Conservation (phyloP, 2,329 filamentous ascomycete species). For the Cadophora sp. region DNA sequence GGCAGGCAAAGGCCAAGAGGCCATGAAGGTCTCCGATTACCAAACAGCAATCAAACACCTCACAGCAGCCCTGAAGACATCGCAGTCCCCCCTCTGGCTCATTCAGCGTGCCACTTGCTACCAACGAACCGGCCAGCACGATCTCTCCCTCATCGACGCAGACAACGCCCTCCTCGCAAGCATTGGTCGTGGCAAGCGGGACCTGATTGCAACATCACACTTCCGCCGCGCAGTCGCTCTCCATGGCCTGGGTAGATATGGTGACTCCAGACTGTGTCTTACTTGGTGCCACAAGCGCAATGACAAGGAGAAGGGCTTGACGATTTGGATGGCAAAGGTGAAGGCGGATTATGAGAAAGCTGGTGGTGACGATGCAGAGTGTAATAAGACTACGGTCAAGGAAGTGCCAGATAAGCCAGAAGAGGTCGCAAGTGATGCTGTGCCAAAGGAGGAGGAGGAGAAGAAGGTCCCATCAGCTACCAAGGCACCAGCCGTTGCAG, state of each 20-base stretch:
- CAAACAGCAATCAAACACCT: conserved; percentile 71
- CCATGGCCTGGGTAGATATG: conserved; percentile 72
- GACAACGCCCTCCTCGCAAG: conserved; percentile 69
- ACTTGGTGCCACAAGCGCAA: conserved; percentile 60
- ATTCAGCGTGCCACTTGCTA: conserved; percentile 83
- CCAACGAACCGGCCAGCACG: conserved; percentile 65
- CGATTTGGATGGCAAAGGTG: conserved; percentile 65
- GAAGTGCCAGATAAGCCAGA: conserved; percentile 58
- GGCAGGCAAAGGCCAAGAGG: conserved; percentile 59
- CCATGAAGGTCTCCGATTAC: conserved; percentile 69
- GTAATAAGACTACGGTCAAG: conserved; percentile 50
- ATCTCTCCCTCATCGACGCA: conserved; percentile 72
- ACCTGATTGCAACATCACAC: conserved; percentile 81
- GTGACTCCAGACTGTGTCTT: conserved; percentile 77
- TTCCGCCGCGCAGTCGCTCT: conserved; percentile 79
- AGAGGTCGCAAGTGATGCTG: conserved; percentile 40
- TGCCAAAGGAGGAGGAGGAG: conserved; percentile 18
- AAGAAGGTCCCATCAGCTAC: conserved; percentile 14
- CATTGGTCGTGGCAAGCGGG: conserved; percentile 72
- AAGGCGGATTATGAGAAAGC: conserved; percentile 56
- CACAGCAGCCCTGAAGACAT: conserved; percentile 71
- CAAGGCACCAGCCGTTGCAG: conserved; percentile 19
- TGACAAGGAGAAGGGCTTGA: conserved; percentile 57
- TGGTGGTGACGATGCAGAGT: conserved; percentile 54
- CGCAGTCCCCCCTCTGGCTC: conserved; percentile 79